Conservation (phyloP, 164 flowering plant species). For the Nymphaea thermarum region DNA sequence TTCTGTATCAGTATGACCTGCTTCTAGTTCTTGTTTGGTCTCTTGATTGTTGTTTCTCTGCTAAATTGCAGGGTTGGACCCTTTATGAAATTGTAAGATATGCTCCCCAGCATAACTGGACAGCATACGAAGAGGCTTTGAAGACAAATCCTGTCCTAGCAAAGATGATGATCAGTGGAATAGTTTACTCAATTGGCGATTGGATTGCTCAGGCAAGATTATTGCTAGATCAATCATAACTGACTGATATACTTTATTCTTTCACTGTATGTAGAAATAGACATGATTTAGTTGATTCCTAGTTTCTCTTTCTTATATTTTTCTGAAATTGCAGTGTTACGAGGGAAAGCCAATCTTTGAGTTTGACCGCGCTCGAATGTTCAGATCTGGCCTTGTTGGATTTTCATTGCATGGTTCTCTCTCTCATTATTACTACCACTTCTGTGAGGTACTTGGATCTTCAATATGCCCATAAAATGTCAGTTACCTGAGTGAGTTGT, state of each 20-base stretch:
- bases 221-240: not conserved
- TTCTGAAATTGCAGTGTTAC: conserved; percentile 32
- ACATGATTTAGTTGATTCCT: not conserved
- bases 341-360: conserved; percentile 82
- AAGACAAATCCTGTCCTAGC: conserved; percentile 75
- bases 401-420: conserved; percentile 80
- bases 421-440: conserved; percentile 72
- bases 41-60: not conserved
- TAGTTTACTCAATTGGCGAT: conserved; percentile 78
- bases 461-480: not conserved
- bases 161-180: conserved; percentile 75
- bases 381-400: conserved; percentile 82
- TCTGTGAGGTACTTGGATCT: conserved; percentile 46
- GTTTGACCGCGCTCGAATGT: conserved; percentile 57
- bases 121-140: conserved; percentile 74
- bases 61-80: conserved; percentile 59
- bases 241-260: not conserved
- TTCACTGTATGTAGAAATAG: not conserved
- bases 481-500: not conserved
- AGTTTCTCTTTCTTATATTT: not conserved
- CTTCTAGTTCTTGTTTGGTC: not conserved
- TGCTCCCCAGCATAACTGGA: conserved; percentile 72
- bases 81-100: conserved; percentile 60
- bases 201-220: conserved; percentile 75
- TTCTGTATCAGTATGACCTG: too few species aligned